Evolutionary conservation across 805 yeast genomes (phyloP).

Genomic region (Saccharomycopsis sp.): DNA sequence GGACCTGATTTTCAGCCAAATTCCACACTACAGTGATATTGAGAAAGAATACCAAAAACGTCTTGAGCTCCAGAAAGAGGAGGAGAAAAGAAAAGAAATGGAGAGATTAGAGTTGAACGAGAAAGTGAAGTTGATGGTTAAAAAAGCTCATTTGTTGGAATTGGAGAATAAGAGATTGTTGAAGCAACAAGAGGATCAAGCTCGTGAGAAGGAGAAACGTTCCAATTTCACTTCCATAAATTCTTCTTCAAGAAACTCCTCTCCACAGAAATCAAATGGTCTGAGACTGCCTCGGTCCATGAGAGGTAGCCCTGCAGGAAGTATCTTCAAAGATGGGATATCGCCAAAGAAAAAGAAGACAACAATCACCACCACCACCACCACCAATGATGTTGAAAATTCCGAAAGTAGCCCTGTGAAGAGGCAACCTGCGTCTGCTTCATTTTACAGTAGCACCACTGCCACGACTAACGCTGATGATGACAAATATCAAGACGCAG

Average conservation of each 20-base stretch:
- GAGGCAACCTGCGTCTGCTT: no score
- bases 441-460: neutral
- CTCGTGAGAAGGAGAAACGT: no score
- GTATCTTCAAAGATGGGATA: no score
- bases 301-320: no score
- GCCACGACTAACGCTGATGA: neutral
- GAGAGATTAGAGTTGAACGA: conserved; percentile 12
- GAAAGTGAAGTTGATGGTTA: conserved; percentile 15
- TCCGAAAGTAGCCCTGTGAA: no score
- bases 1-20: neutral
- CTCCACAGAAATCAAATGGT: no score
- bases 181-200: conserved; percentile 13
- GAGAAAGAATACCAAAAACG: conserved; percentile 4
- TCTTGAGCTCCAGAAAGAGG: conserved; percentile 10
- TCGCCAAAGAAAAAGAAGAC: no score
- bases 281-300: no score
- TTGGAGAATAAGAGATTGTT: conserved; percentile 17
- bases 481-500: conserved; percentile 12
- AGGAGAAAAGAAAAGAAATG: conserved; percentile 10
- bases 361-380: no score
- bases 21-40: conserved; percentile 13
- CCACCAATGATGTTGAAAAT: no score
- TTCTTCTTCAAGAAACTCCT: no score
- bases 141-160: conserved; percentile 16
- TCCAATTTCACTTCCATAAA: no score